phyloP scores from a whole-genome alignment of 495 filamentous ascomycete species.

The Trichoderma gamsii region DNA sequence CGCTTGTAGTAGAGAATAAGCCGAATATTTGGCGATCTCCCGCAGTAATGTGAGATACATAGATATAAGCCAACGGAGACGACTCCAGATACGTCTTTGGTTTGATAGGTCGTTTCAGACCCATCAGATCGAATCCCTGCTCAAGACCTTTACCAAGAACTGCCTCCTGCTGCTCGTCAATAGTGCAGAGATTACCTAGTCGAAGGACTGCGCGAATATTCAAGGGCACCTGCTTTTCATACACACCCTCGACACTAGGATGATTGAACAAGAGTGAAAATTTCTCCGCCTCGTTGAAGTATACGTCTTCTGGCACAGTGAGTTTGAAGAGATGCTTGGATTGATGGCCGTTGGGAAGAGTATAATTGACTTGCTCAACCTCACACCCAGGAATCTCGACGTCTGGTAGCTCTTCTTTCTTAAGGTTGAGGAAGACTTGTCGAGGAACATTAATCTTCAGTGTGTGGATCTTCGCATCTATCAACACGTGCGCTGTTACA shows the following conservation, averaged over 20 bases:
- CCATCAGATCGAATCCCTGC: constrained; percentile 82
- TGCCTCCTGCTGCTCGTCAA: constrained; percentile 83
- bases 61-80: constrained; percentile 69
- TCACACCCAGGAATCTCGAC: constrained; percentile 81
- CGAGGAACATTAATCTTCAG: constrained; percentile 86
- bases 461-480: constrained; percentile 82
- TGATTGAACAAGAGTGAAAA: constrained; percentile 80
- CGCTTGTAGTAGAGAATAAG: constrained; percentile 76
- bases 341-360: constrained; percentile 88
- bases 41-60: constrained; percentile 84
- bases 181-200: constrained; percentile 88
- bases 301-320: constrained; percentile 80
- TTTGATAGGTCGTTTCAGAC: constrained; percentile 58
- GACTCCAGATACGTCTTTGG: constrained; percentile 67
- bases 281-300: constrained; percentile 74
- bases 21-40: constrained; percentile 91
- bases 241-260: constrained; percentile 90
- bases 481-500: constrained; percentile 82
- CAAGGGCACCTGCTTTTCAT: constrained; percentile 86
- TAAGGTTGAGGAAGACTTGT: constrained; percentile 86
- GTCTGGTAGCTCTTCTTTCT: constrained; percentile 77
- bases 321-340: constrained; percentile 93
- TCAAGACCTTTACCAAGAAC: constrained; percentile 91
- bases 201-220: constrained; percentile 79
- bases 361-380: constrained; percentile 87